Conservation (phyloP, 352 stramenopile genomes). For the Pythium plurisporium region DNA sequence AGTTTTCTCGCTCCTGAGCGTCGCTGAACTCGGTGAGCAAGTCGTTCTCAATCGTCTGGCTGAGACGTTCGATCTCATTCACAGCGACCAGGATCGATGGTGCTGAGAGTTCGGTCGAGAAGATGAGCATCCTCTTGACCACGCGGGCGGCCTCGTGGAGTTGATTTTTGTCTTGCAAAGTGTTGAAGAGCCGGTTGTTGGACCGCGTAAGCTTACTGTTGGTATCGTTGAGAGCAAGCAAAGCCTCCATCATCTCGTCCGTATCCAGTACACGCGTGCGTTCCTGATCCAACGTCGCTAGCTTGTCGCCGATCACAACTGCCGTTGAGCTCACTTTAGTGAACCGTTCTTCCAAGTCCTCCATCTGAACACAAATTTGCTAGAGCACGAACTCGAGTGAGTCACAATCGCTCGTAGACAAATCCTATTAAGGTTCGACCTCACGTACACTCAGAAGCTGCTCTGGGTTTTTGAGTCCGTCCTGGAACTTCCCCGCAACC, state of each 20-base stretch:
- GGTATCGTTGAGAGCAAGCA: constrained; percentile 68
- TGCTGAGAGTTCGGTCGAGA: constrained; percentile 67
- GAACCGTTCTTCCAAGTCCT: constrained; percentile 81
- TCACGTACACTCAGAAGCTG: constrained; percentile 42
- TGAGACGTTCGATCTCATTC: constrained; percentile 65
- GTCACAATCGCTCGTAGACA: background rate
- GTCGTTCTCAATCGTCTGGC: constrained; percentile 70
- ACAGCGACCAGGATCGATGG: constrained; percentile 51
- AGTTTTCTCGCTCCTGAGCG: constrained; percentile 54
- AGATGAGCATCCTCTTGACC: constrained; percentile 70
- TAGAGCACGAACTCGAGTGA: background rate
- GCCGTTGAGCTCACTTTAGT: constrained; percentile 83
- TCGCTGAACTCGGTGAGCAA: constrained; percentile 70
- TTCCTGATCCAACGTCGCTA: constrained; percentile 62
- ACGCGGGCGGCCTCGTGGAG: constrained; percentile 62
- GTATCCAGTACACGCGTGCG: constrained; percentile 64
- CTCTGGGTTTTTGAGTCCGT: constrained; percentile 57
- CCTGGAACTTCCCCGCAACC: constrained; percentile 52
- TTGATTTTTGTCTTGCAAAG: constrained; percentile 60
- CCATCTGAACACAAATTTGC: constrained; percentile 75
- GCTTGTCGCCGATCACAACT: constrained; percentile 63
- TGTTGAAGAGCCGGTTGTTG: constrained; percentile 62
- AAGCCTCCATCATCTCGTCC: constrained; percentile 70
- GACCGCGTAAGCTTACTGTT: constrained; percentile 46
- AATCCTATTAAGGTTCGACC: background rate